Evolutionary conservation across 352 stramenopile species (phyloP).

Genomic region (Phytophthora pinifolia): DNA sequence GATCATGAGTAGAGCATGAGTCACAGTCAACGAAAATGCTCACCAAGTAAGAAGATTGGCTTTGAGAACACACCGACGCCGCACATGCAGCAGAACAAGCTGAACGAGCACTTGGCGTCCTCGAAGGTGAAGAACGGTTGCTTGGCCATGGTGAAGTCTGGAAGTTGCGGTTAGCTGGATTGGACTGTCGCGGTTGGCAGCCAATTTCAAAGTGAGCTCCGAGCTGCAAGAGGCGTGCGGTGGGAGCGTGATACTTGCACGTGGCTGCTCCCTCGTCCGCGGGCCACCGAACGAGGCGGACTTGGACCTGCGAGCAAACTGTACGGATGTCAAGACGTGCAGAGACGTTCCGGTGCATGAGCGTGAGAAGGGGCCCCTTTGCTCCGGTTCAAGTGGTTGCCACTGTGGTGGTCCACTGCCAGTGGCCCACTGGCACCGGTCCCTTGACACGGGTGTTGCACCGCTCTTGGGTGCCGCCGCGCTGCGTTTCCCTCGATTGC

Average conservation of each 20-base stretch:
- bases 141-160: constrained; percentile 21
- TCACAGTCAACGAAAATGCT: too few species aligned
- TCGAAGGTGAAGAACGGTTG: constrained; percentile 54
- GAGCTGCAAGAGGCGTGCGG: constrained; percentile 6
- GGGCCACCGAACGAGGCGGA: constrained; percentile 17
- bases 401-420: too few species aligned
- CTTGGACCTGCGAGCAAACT: constrained; percentile 2
- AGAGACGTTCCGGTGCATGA: constrained; percentile 16
- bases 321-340: constrained; percentile 31
- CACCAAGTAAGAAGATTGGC: too few species aligned
- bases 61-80: constrained; percentile 45
- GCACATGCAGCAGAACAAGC: constrained; percentile 66
- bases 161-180: constrained; percentile 1
- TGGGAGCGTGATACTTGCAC: constrained; percentile 12
- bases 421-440: too few species aligned
- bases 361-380: constrained; percentile 25
- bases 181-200: constrained; percentile 15
- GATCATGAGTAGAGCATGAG: too few species aligned
- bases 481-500: constrained; percentile 29
- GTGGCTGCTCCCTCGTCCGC: constrained; percentile 22
- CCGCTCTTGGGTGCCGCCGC: constrained; percentile 15
- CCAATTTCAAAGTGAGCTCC: constrained; percentile 31
- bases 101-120: constrained; percentile 62
- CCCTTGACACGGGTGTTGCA: constrained; percentile 25
- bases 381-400: not conserved